These are phyloP conservation scores for Silene latifolia DNA, from an alignment of 148 eudicot species.

Conservation along the genomic window DNA sequence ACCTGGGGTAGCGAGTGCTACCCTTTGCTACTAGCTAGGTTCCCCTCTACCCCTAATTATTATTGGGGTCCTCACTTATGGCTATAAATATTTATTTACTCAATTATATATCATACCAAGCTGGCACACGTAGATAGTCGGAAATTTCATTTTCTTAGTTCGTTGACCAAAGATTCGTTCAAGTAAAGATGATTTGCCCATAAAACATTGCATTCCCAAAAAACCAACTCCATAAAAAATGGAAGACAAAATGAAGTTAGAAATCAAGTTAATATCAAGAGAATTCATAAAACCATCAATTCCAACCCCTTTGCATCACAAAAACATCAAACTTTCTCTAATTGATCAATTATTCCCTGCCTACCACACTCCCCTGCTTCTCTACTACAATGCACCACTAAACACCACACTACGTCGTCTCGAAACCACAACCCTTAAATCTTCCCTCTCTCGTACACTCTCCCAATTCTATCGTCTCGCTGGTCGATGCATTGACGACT, in stretches of 20 bases:
- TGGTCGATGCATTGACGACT: slow-evolving; percentile 13
- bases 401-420: neutral
- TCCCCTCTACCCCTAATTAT: too few relatives aligned
- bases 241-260: neutral
- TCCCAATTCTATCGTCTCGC: slow-evolving; percentile 16
- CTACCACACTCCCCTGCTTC: slow-evolving; percentile 26
- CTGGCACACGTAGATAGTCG: too few relatives aligned
- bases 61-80: too few relatives aligned
- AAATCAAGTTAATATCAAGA: slow-evolving; percentile 32
- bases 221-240: neutral
- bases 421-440: neutral
- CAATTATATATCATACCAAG: too few relatives aligned
- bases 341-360: slow-evolving; percentile 40
- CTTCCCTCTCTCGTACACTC: slow-evolving; percentile 14
- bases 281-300: slow-evolving; percentile 46
- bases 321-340: slow-evolving; percentile 30
- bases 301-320: slow-evolving; percentile 36
- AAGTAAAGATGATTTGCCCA: too few relatives aligned
- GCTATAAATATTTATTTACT: too few relatives aligned
- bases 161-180: too few relatives aligned
- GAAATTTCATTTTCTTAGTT: too few relatives aligned
- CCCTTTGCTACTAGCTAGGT: too few relatives aligned
- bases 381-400: slow-evolving; percentile 24
- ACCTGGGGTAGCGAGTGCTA: too few relatives aligned
- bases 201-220: too few relatives aligned